These are phyloP conservation scores for Wickerhamomyces queroliae DNA, from an alignment of 805 yeast genomes.

Conservation along the genomic window DNA sequence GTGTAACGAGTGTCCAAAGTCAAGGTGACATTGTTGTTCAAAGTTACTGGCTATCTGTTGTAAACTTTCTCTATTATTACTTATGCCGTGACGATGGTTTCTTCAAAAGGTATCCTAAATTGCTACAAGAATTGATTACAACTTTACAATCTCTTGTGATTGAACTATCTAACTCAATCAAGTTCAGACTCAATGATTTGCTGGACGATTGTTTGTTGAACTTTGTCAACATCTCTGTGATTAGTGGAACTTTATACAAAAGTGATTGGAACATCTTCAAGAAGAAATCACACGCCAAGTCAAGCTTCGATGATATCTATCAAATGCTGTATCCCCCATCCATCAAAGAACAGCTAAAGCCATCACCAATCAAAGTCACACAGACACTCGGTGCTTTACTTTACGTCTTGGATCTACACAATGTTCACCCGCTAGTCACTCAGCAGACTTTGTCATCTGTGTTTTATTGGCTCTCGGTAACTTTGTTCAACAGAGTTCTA, in stretches of 20 bases:
- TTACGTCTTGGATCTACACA: constrained; percentile 77
- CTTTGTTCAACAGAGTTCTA: constrained; percentile 68
- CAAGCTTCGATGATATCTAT: constrained; percentile 67
- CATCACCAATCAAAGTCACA: constrained; percentile 81
- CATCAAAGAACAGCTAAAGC: constrained; percentile 70
- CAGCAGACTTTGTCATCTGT: constrained; percentile 76
- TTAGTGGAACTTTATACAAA: constrained; percentile 69
- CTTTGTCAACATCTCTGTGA: constrained; percentile 78
- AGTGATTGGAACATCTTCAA: constrained; percentile 62
- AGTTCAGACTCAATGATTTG: constrained; percentile 49
- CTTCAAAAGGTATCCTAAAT: constrained; percentile 46
- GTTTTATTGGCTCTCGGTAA: constrained; percentile 69
- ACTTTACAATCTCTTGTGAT: constrained; percentile 55
- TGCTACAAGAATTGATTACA: constrained; percentile 53
- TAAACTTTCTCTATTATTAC: constrained; percentile 75
- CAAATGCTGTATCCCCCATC: constrained; percentile 83
- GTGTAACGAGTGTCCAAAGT: constrained; percentile 38
- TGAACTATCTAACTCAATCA: constrained; percentile 62
- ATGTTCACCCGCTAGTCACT: constrained; percentile 71
- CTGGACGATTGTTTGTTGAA: constrained; percentile 66
- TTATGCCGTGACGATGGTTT: constrained; percentile 59
- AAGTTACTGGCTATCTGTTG: constrained; percentile 85
- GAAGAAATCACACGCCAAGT: constrained; percentile 29
- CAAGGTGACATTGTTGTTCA: constrained; percentile 61
- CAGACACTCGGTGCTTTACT: constrained; percentile 86